These are phyloP conservation scores for Candida boidinii DNA, from an alignment of 805 yeast genomes.

Conservation along the genomic window DNA sequence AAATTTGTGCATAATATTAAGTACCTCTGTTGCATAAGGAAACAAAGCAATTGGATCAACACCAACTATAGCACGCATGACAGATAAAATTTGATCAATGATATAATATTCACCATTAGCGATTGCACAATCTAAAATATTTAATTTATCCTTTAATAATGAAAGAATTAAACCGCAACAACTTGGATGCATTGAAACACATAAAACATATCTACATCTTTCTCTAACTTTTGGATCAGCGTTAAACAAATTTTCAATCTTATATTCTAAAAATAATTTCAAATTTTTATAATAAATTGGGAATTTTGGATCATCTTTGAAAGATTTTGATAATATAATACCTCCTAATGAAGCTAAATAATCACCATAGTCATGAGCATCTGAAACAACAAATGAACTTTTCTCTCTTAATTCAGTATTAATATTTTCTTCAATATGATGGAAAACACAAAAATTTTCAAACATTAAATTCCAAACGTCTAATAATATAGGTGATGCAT, in stretches of 20 bases:
- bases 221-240: constrained; percentile 41
- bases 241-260: constrained; percentile 17
- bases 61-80: constrained; percentile 19
- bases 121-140: constrained; percentile 17
- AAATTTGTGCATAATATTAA: constrained; percentile 17
- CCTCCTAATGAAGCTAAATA: constrained; percentile 67
- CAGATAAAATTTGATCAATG: constrained; percentile 21
- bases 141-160: constrained; percentile 12
- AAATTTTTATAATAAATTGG: constrained; percentile 19
- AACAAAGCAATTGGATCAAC: constrained; percentile 18
- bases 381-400: too few relatives aligned
- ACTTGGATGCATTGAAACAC: constrained; percentile 37
- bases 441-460: constrained; percentile 18
- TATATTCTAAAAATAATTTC: constrained; percentile 14
- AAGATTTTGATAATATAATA: constrained; percentile 33
- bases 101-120: constrained; percentile 13
- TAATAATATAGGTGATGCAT: constrained; percentile 31
- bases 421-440: neutral
- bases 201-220: constrained; percentile 61
- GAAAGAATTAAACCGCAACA: constrained; percentile 17
- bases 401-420: constrained; percentile 5
- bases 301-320: constrained; percentile 17
- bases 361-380: constrained; percentile 49
- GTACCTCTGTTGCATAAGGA: constrained; percentile 16
- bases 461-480: constrained; percentile 38